Evolutionary conservation across 2,329 filamentous ascomycete species (phyloP), one percentile per base, ranked within the genome.

Genomic region (Sphaerostilbella broomeana): DNA sequence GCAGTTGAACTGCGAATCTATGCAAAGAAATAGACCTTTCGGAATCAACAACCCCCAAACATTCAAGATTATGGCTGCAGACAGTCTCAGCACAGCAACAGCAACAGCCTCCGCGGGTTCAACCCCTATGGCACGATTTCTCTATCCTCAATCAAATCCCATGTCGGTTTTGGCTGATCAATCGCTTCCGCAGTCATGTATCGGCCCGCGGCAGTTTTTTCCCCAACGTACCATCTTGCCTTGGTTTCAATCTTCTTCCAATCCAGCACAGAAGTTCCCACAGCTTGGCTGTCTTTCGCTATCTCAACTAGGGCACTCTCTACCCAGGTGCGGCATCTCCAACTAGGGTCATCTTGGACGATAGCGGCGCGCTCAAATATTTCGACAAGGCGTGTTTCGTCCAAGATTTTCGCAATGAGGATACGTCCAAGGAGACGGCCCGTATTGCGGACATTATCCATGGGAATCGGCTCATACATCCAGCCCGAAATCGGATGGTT

Each of bases 321-420:
- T 6, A 66, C 50, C 66, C 65, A 71, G 4, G 50, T 52, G 5
- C 59, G 57, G 43, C 62, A 68, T n/a, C 56, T 57, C 59, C 63
- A 70, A 29, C 46, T 48, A 6, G 54, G 52, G 28, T 67, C 55
- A 30, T 47, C 44, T 32, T 62, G 52, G 4, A 60, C 42, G 5
- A 68, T 43, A 4, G 61, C 58, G 5, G 56, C 47, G 2, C 32
- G 25, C 13, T 53, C 52, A 5, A 68, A 36, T 19, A 64, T 58
- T 1, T 51, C 35, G 11, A 57, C 20, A 4, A 68, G 53, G 1
- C 54, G 51, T 12, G 42, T 13, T 34, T 61, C 50, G 42, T 68
- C 51, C 15, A 52, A 47, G 19, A 69, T 43, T 47, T 69, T 69
- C 22, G 57, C 63, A 37, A 67, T 55, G 10, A 61, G 3, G 41